Evolutionary conservation across 2,329 filamentous ascomycete species (phyloP).

Genomic region (Hymenoscyphus occultus): DNA sequence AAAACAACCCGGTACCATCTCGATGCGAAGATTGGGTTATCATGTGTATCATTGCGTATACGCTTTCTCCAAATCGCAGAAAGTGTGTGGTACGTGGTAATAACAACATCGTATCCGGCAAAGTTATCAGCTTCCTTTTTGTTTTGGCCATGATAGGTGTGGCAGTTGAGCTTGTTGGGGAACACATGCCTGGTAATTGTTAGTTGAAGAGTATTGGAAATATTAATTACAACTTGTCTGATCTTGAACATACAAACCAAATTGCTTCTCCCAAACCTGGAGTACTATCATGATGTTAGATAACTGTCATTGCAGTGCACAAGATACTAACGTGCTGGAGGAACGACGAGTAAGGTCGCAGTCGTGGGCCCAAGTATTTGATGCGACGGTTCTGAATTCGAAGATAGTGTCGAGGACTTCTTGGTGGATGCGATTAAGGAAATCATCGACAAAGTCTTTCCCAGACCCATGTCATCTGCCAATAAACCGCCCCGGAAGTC

Average conservation of each 20-base stretch:
- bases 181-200: not conserved
- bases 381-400: not conserved
- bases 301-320: not conserved
- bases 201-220: too few relatives aligned
- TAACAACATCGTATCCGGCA: constrained; percentile 39
- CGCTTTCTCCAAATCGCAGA: constrained; percentile 27
- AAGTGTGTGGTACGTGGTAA: constrained; percentile 49
- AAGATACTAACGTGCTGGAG: not conserved
- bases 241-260: constrained; percentile 14
- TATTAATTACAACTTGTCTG: not conserved
- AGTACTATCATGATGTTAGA: constrained; percentile 15
- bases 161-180: not conserved
- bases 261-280: constrained; percentile 21
- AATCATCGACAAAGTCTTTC: constrained; percentile 68
- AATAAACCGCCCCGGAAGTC: constrained; percentile 62
- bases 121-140: not conserved
- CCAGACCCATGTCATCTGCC: constrained; percentile 97
- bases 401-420: not conserved
- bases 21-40: constrained; percentile 36
- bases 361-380: not conserved
- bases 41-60: not conserved
- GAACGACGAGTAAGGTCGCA: not conserved
- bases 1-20: constrained; percentile 44
- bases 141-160: constrained; percentile 20
- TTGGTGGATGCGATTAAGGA: constrained; percentile 19